Conservation (phyloP, 2,329 filamentous ascomycete species). For the Ophiostoma populinum region DNA sequence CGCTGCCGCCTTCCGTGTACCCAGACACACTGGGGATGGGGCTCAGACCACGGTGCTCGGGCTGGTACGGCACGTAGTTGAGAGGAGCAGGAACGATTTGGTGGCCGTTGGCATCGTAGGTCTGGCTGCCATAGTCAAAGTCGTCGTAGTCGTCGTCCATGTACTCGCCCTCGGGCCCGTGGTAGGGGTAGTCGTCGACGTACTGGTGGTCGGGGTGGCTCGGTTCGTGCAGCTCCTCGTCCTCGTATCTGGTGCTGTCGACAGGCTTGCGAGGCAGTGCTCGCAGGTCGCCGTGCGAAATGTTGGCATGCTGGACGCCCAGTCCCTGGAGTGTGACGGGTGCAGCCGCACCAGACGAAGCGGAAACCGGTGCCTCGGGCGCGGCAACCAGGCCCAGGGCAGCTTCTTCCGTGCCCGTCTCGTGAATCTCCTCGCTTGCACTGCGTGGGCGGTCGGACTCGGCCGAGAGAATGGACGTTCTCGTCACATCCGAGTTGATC, state of each 20-base stretch:
- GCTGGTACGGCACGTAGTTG: slow-evolving; percentile 50
- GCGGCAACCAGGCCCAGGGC: slow-evolving; percentile 16
- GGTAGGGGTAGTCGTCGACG: slow-evolving; percentile 21
- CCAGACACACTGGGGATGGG: slow-evolving; percentile 88
- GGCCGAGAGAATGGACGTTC: slow-evolving; percentile 72
- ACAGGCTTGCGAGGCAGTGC: slow-evolving; percentile 30
- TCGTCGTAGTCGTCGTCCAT: slow-evolving; percentile 20
- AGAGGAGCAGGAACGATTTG: slow-evolving; percentile 48
- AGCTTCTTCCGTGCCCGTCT: slow-evolving; percentile 22
- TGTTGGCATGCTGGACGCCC: slow-evolving; percentile 49
- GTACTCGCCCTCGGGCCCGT: slow-evolving; percentile 12
- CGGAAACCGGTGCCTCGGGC: slow-evolving; percentile 33
- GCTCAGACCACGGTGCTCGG: slow-evolving; percentile 57
- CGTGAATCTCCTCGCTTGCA: slow-evolving; percentile 37
- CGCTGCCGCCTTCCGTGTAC: slow-evolving; percentile 53
- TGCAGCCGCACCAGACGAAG: slow-evolving; percentile 24
- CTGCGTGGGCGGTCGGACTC: slow-evolving; percentile 58
- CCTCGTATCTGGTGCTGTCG: slow-evolving; percentile 14
- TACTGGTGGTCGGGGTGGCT: slow-evolving; percentile 22
- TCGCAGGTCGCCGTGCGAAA: slow-evolving; percentile 41
- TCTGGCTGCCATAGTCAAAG: slow-evolving; percentile 17
- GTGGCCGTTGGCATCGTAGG: slow-evolving; percentile 34
- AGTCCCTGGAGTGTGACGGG: slow-evolving; percentile 37
- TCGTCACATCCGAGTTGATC: slow-evolving; percentile 72
- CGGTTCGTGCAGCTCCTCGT: slow-evolving; percentile 25